phyloP scores from a whole-genome alignment of 73 alveolate species.

The Halteria grandinella region DNA sequence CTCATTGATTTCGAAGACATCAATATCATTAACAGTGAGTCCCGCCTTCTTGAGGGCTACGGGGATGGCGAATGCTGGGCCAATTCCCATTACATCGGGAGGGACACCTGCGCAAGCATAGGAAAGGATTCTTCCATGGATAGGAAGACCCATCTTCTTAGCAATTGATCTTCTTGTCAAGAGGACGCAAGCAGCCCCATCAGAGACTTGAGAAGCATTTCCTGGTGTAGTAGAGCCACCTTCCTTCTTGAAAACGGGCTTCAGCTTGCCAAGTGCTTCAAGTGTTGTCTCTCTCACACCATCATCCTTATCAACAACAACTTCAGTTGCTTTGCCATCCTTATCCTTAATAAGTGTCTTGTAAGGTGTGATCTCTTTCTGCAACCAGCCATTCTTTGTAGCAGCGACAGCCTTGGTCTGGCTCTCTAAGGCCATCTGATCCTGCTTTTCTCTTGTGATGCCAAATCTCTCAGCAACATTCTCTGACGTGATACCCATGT shows the following conservation, averaged over 20 bases:
- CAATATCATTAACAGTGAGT: conserved; percentile 77
- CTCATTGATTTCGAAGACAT: conserved; percentile 88
- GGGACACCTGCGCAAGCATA: conserved; percentile 79
- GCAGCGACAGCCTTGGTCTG: conserved; percentile 69
- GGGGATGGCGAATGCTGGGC: conserved; percentile 79
- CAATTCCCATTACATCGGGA: conserved; percentile 91
- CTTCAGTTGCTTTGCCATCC: background rate
- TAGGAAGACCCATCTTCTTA: conserved; percentile 57
- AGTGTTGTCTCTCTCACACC: conserved; percentile 77
- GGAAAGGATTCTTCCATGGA: conserved; percentile 78
- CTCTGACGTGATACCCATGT: conserved; percentile 82
- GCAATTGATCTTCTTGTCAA: conserved; percentile 71
- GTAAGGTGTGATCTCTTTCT: conserved; percentile 63
- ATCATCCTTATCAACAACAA: conserved; percentile 70
- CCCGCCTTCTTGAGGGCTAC: conserved; percentile 77
- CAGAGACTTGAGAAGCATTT: conserved; percentile 85
- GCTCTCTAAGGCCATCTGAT: conserved; percentile 58
- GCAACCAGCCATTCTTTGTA: background rate
- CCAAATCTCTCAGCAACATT: conserved; percentile 67
- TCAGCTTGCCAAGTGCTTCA: conserved; percentile 72
- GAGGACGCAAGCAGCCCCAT: conserved; percentile 85
- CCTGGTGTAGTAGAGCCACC: conserved; percentile 89
- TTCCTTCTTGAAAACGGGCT: conserved; percentile 80
- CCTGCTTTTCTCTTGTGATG: conserved; percentile 68
- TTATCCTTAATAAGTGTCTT: conserved; percentile 3